Conservation (phyloP, 78 protist genomes). For the Emiliania huxleyi region DNA sequence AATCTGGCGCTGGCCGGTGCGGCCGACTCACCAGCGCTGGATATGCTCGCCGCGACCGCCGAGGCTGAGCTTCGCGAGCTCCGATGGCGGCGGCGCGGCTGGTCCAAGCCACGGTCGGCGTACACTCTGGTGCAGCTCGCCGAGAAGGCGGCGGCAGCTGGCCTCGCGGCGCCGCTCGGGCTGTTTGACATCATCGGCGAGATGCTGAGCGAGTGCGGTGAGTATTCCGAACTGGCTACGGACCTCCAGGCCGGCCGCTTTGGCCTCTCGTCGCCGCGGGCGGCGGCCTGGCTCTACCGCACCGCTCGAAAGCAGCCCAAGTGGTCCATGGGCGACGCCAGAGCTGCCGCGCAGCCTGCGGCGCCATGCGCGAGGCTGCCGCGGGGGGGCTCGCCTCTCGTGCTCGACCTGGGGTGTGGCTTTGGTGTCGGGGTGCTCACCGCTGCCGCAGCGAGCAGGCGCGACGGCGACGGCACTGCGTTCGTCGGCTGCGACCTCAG, state of each 20-base stretch:
- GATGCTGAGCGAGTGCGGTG: not conserved
- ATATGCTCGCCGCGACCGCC: not conserved
- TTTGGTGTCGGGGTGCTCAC: not conserved
- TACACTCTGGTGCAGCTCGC: not conserved
- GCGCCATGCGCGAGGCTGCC: not conserved
- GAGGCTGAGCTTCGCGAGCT: not conserved
- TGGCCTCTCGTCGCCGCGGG: not conserved
- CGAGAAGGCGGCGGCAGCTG: not conserved
- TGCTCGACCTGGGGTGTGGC: not conserved
- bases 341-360: not conserved
- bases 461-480: not conserved
- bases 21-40: not conserved
- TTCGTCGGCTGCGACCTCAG: not conserved
- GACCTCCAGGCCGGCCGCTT: not conserved
- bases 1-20: not conserved
- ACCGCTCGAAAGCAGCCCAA: not conserved
- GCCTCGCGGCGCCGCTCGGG: not conserved
- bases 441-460: not conserved
- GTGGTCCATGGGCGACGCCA: not conserved
- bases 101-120: not conserved
- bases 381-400: not conserved
- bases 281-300: not conserved
- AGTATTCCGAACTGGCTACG: not conserved
- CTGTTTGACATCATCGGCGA: not conserved
- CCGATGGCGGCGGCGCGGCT: not conserved